These are phyloP conservation scores for Phallus indusiatus DNA, from an alignment of 768 basidiomycete species.

Conservation along the genomic window DNA sequence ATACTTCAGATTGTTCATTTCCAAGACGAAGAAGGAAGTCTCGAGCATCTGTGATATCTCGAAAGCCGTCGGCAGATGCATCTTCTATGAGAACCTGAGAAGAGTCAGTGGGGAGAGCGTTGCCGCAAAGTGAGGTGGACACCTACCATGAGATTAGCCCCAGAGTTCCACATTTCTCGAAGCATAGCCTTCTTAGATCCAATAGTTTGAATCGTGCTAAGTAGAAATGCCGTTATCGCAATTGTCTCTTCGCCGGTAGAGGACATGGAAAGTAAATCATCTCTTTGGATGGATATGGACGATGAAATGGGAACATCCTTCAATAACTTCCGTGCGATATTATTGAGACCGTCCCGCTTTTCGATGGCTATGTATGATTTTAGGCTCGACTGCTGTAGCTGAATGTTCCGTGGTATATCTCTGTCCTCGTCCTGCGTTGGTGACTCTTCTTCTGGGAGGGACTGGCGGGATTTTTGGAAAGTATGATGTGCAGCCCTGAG, in stretches of 20 bases:
- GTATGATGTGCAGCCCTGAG: conserved; percentile 12
- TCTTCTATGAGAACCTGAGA: conserved; percentile 80
- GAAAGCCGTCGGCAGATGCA: conserved; percentile 65
- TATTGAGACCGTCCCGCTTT: conserved; percentile 58
- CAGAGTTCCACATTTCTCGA: conserved; percentile 87
- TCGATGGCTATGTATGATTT: conserved; percentile 67
- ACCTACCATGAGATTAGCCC: conserved; percentile 70
- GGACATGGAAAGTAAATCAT: not conserved
- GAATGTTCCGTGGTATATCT: conserved; percentile 22
- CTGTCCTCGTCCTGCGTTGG: not conserved
- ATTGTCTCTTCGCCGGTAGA: conserved; percentile 21
- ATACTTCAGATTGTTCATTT: not conserved
- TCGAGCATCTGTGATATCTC: conserved; percentile 67
- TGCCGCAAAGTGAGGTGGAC: not conserved
- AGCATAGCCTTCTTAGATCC: conserved; percentile 56
- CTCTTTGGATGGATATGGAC: conserved; percentile 8
- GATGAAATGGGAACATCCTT: conserved; percentile 1
- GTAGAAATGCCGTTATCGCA: conserved; percentile 77
- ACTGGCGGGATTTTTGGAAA: not conserved
- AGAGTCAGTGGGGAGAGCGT: conserved; percentile 9
- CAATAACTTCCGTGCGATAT: conserved; percentile 57
- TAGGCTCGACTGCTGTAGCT: conserved; percentile 42
- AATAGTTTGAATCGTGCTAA: conserved; percentile 61
- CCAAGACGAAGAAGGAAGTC: conserved; percentile 61
- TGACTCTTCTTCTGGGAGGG: not conserved